Base-by-base conservation (phyloP, 768 basidiomycete species). In the Lentinus tigrinus region DNA sequence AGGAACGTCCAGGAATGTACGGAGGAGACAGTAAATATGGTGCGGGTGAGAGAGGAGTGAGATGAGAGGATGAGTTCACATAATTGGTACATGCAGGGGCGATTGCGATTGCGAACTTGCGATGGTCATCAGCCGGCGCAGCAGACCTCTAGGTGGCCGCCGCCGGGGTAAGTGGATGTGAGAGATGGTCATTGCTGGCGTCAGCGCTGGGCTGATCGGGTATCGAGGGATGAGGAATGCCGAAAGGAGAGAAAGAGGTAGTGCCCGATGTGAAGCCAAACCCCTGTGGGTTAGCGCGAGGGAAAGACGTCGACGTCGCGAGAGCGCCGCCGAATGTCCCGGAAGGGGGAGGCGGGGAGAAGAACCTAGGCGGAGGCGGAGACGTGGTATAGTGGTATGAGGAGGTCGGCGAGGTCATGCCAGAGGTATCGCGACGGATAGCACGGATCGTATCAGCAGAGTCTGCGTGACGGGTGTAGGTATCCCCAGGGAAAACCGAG, bases 121-220 rank as follows among this genome's bases (percentile, higher is more conserved):
- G 40, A 31, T 31, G 31, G 49, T 61, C 54, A 63, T 76, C 72
- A 78, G 62, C 75, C 70, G 65, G 75, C 78, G 70, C 76, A 74
- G 63, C 77, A 70, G 69, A 78, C 77, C 72, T 81, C 80, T 81
- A 81, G 52, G 66, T 75, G 65, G 65, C 62, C 36, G 60, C 47
- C 46, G 66, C 56, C 56, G 69, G 63, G 46, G 69, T 52, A 53
- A 61, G 50, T 36, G 60, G 49, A 47, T 61, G 63, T 64, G 64
- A 50, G 65, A 61, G 57, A 65, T 63, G 64, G 37, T 68, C 68
- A 48, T 65, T 64, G 63, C 60, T 67, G 54, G 61, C 57, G 55
- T 65, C 67, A 67, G 69, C 67, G 36, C 63, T 67, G 54, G 67
- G 63, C 66, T 70, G 69, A 64, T 69, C 67, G 66, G 67, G 67